Percentiles rank a stretch among this genome's conserved stretches.
Evolutionary conservation across 1,139 yeast species (phyloP).

Genomic region (Blastobotrys illinoisensis): DNA sequence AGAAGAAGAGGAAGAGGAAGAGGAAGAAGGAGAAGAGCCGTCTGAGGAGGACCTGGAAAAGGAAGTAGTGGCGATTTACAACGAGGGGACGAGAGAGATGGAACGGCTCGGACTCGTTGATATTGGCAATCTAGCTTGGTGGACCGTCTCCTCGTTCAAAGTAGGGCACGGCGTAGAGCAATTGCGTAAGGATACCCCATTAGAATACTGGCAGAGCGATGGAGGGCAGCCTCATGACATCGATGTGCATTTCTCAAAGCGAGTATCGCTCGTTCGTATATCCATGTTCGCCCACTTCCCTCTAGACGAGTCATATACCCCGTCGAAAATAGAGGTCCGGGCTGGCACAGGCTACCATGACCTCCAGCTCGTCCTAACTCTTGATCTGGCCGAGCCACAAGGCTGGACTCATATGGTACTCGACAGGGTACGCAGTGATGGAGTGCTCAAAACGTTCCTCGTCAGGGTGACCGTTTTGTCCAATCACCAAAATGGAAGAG

Average conservation of each 20-base stretch:
- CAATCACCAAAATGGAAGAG: conserved; percentile 95
- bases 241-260: conserved; percentile 75
- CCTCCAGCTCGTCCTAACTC: conserved; percentile 63
- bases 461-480: conserved; percentile 64
- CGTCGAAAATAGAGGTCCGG: conserved; percentile 60
- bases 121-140: conserved; percentile 73
- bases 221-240: conserved; percentile 88
- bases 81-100: conserved; percentile 46
- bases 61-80: neutral
- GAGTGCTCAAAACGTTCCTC: conserved; percentile 68
- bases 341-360: conserved; percentile 90
- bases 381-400: conserved; percentile 62
- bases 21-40: neutral
- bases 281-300: conserved; percentile 63
- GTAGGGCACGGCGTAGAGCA: conserved; percentile 66
- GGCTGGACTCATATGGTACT: conserved; percentile 85
- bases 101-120: conserved; percentile 60
- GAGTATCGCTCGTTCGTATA: conserved; percentile 64
- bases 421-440: conserved; percentile 46
- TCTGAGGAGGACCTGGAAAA: neutral
- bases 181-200: conserved; percentile 69
- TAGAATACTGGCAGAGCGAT: conserved; percentile 90
- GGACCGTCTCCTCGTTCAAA: conserved; percentile 79
- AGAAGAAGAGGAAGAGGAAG: neutral
- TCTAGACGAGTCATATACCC: conserved; percentile 89